Evolutionary conservation across 495 filamentous ascomycete species (phyloP).

Genomic region (Aspergillus carlsbadensis): DNA sequence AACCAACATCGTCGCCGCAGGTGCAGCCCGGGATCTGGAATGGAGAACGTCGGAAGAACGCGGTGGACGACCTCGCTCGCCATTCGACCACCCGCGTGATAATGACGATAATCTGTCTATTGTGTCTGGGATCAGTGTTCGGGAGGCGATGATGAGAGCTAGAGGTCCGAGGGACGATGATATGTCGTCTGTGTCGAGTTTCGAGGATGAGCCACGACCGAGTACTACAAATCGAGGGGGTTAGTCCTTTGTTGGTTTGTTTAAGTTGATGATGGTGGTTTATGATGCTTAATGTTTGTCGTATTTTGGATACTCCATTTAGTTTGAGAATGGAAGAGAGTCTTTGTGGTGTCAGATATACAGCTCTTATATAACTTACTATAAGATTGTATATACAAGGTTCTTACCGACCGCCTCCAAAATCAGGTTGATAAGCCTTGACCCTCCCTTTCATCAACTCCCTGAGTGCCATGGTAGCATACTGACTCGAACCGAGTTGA

Average conservation of each 20-base stretch:
- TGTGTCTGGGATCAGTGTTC: constrained; percentile 28
- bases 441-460: constrained; percentile 78
- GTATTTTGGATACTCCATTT: background rate
- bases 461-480: constrained; percentile 90
- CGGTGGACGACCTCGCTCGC: constrained; percentile 20
- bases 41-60: constrained; percentile 12
- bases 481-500: constrained; percentile 80
- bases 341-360: too few relatives aligned
- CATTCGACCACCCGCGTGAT: constrained; percentile 28
- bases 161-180: constrained; percentile 28
- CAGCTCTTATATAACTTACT: too few relatives aligned
- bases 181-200: constrained; percentile 38
- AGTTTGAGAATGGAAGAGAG: background rate
- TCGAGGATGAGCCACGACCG: constrained; percentile 22
- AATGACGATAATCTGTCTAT: constrained; percentile 28
- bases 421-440: constrained; percentile 64
- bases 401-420: constrained; percentile 43
- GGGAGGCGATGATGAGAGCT: background rate
- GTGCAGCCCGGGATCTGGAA: constrained; percentile 9
- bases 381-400: background rate
- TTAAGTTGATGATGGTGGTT: background rate
- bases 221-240: background rate
- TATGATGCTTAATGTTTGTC: background rate
- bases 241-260: background rate
- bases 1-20: background rate